phyloP scores from a whole-genome alignment of 2,329 filamentous ascomycete species.

The Aspergillus sp. region DNA sequence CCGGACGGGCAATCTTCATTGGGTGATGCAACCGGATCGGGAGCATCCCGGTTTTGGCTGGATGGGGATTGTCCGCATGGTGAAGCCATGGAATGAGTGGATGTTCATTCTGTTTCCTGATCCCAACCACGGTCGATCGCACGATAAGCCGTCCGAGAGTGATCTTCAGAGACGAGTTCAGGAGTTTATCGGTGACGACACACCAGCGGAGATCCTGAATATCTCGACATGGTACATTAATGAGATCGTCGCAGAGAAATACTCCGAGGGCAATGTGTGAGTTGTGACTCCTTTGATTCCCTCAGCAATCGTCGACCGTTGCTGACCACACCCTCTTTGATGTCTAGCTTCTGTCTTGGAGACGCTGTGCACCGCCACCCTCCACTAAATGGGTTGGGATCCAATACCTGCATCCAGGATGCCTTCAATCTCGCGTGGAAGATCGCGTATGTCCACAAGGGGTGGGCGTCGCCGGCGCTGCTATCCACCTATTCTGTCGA shows the following conservation, averaged over 20 bases:
- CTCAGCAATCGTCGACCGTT: background rate
- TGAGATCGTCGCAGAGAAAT: conserved; percentile 59
- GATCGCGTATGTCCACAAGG: conserved; percentile 44
- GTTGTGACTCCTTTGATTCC: conserved; percentile 7
- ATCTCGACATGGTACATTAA: conserved; percentile 61
- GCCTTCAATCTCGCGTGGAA: conserved; percentile 60
- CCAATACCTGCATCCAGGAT: conserved; percentile 60
- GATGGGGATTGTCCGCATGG: conserved; percentile 56
- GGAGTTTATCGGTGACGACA: conserved; percentile 57
- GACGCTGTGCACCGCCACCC: conserved; percentile 61
- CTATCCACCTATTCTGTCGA: conserved; percentile 48
- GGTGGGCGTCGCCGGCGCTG: conserved; percentile 28
- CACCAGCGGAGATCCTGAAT: conserved; percentile 51
- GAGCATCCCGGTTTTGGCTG: conserved; percentile 54
- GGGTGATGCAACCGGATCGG: conserved; percentile 56
- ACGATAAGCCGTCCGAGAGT: conserved; percentile 41
- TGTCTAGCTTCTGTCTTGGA: conserved; percentile 52
- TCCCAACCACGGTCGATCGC: conserved; percentile 19
- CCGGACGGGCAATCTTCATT: conserved; percentile 60
- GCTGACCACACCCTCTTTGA: background rate
- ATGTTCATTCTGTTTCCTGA: conserved; percentile 55
- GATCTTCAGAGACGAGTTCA: conserved; percentile 37
- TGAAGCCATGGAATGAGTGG: conserved; percentile 65
- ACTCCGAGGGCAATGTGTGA: conserved; percentile 51
- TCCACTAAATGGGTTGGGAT: conserved; percentile 58